These are phyloP conservation scores for Acanthamoeba royreba DNA, from an alignment of 208 protist species.

Conservation along the genomic window DNA sequence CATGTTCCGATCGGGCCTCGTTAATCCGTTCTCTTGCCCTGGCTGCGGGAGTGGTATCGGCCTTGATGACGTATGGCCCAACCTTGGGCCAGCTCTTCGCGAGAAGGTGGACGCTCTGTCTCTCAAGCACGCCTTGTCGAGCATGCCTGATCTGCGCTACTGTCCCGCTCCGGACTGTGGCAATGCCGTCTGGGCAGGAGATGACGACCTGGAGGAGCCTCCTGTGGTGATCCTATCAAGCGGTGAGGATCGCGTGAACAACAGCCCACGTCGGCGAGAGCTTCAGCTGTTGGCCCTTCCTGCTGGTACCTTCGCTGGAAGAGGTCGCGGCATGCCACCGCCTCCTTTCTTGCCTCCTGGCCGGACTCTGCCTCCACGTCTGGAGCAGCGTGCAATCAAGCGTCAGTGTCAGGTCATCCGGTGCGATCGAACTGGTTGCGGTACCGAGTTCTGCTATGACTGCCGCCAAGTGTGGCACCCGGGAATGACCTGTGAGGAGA, in stretches of 20 bases:
- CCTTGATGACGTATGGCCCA: not conserved
- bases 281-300: too few relatives aligned
- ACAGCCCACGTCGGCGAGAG: not conserved
- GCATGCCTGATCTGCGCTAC: not conserved
- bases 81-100: not conserved
- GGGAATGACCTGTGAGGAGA: not conserved
- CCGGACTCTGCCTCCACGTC: too few relatives aligned
- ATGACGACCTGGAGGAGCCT: not conserved
- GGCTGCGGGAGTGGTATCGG: not conserved
- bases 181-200: not conserved
- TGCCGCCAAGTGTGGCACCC: not conserved
- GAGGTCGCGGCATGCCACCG: too few relatives aligned
- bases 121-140: not conserved
- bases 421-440: not conserved
- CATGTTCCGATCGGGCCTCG: not conserved
- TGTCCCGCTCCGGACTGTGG: not conserved
- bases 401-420: not conserved
- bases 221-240: too few relatives aligned
- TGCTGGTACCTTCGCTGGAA: not conserved
- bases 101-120: not conserved
- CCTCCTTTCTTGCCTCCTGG: too few relatives aligned
- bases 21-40: not conserved
- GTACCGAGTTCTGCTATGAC: not conserved
- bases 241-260: too few relatives aligned
- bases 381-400: not conserved